These are phyloP conservation scores for Pleodorina starrii DNA, from an alignment of 139 green algal species.

Conservation along the genomic window DNA sequence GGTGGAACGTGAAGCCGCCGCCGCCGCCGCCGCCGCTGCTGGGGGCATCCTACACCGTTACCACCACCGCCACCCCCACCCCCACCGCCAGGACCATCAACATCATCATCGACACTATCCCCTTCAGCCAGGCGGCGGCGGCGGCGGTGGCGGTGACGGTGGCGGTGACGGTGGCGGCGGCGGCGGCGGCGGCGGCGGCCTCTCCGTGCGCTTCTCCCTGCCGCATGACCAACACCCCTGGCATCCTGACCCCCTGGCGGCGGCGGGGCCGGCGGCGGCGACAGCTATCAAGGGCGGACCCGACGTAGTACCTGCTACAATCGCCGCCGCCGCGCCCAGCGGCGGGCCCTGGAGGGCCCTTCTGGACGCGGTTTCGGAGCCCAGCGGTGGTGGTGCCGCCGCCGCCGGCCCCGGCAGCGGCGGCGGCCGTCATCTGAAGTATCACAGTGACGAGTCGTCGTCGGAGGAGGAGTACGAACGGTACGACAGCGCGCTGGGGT, in stretches of 20 bases:
- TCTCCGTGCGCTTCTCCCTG: constrained; percentile 19
- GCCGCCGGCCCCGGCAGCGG: neutral
- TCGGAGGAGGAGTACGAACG: constrained; percentile 4
- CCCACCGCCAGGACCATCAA: neutral
- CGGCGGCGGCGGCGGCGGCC: neutral
- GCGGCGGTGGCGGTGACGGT: neutral
- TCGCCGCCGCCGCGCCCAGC: neutral
- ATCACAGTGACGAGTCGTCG: neutral
- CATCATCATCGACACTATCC: neutral
- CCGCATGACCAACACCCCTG: no score
- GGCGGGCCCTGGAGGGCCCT: neutral
- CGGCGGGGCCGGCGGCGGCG: no score
- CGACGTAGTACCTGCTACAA: no score
- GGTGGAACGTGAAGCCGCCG: no score
- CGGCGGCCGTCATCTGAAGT: neutral
- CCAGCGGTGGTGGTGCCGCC: neutral
- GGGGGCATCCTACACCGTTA: neutral
- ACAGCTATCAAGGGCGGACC: neutral
- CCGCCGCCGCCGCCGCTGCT: neutral
- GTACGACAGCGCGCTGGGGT: constrained; percentile 1
- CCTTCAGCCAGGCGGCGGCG: neutral
- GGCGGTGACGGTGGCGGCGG: neutral
- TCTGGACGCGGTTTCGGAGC: neutral
- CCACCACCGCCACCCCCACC: neutral
- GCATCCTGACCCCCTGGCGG: no score